Evolutionary conservation across 768 basidiomycete genomes (phyloP), one percentile per base, ranked within the genome.

Genomic region (Rhodotorula babjevae): DNA sequence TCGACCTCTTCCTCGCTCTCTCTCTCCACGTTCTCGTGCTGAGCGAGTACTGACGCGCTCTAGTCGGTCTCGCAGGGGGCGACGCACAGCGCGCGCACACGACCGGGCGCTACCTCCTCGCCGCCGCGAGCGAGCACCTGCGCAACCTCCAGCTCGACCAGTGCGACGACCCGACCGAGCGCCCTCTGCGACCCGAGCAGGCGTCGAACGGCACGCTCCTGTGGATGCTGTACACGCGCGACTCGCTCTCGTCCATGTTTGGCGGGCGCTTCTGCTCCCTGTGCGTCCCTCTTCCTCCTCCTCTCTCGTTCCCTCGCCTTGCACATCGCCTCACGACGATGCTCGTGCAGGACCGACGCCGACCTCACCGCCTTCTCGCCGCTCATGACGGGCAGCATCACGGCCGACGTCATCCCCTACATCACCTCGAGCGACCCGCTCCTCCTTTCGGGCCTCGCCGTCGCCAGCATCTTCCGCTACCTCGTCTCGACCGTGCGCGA

Each of bases 371-470:
- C 47, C 27, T 50, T 74, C 21, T 70, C 68, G 65, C 68, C 70
- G 23, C 57, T 74, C 10, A 61, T 70, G 59, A 63, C 56, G 29
- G 67, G 63, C 42, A 66, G 65, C 6, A 42, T 67, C 58, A 57
- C 66, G 6, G 65, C 68, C 49, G 67, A 74, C 57, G 44, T 52
- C 0, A 31, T 60, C 10, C 11, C 65, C 2, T 70, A 60, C 58
- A 46, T 74, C 57, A 49, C 73, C 2, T 70, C 73, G 12, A 57
- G 6, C 44, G 69, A 70, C 19, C 27, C 69, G 27, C 40, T 27
- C 19, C 56, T 64, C 29, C 69, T 74, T n/a, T 63, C 73, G 14
- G 73, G 73, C 8, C 58, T 74, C 36, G 73, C 68, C 23, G 73
- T 74, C 27, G 69, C 68, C 16, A 36, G 58, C 18, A 67, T 70